Percentiles rank a stretch among this genome's conserved stretches.
Evolutionary conservation across 2,329 filamentous ascomycete genomes (phyloP).

Genomic region (Verticillium tricorpus): DNA sequence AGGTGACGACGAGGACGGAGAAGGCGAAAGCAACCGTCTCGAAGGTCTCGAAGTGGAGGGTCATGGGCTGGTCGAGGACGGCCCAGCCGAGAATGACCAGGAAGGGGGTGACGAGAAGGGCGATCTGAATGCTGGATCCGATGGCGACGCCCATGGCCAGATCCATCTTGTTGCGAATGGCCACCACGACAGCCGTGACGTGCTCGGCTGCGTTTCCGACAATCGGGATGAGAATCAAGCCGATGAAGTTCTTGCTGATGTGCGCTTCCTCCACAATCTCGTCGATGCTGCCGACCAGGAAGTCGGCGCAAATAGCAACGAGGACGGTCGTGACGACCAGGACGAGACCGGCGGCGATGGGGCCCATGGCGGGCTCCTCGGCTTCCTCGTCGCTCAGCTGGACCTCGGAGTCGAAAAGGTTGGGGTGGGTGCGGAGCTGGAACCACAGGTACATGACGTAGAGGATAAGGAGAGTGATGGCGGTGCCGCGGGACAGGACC

Average conservation of each 20-base stretch:
- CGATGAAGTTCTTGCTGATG: conserved; percentile 78
- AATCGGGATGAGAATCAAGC: conserved; percentile 73
- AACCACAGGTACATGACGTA: conserved; percentile 76
- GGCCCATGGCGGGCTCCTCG: conserved; percentile 52
- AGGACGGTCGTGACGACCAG: conserved; percentile 66
- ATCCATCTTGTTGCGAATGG: conserved; percentile 73
- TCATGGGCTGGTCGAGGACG: conserved; percentile 67
- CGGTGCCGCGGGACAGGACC: conserved; percentile 68
- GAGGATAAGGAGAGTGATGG: conserved; percentile 68
- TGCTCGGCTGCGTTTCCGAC: conserved; percentile 79
- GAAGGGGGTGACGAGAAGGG: conserved; percentile 74
- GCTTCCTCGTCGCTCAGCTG: conserved; percentile 24
- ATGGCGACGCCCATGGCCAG: conserved; percentile 74
- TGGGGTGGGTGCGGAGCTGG: conserved; percentile 70
- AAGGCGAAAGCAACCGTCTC: conserved; percentile 76
- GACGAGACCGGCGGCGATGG: conserved; percentile 59
- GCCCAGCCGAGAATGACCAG: conserved; percentile 77
- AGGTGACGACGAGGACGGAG: conserved; percentile 70
- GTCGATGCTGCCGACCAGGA: conserved; percentile 73
- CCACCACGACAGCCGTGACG: conserved; percentile 76
- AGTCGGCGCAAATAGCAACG: conserved; percentile 72
- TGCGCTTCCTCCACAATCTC: conserved; percentile 62
- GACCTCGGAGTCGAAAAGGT: conserved; percentile 60
- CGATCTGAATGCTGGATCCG: conserved; percentile 78
- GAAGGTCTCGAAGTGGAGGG: conserved; percentile 75